Conservation (phyloP, 2,329 filamentous ascomycete species). For the Aspergillus japonicus region DNA sequence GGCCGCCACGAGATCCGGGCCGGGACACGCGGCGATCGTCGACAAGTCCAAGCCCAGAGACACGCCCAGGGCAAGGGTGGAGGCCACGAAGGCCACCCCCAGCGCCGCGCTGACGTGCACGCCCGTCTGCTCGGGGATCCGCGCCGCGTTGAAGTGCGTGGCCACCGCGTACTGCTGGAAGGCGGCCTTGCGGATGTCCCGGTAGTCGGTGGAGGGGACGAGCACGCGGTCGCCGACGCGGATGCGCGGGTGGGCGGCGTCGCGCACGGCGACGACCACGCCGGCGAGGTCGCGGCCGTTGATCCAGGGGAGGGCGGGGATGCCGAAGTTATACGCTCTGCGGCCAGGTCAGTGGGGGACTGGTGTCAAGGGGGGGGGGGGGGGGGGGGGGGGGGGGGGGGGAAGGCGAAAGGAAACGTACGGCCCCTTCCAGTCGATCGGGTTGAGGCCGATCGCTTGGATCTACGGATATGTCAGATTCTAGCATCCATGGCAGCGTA, state of each 20-base stretch:
- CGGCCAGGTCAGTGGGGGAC: background rate
- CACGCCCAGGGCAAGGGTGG: slow-evolving; percentile 64
- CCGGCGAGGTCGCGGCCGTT: slow-evolving; percentile 70
- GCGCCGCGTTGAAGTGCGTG: slow-evolving; percentile 63
- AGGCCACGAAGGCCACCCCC: slow-evolving; percentile 71
- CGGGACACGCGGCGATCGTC: slow-evolving; percentile 36
- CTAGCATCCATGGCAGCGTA: too few species aligned
- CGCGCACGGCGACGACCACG: slow-evolving; percentile 53
- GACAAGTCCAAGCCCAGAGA: slow-evolving; percentile 68
- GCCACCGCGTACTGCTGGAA: slow-evolving; percentile 70
- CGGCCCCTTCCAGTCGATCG: slow-evolving; percentile 75
- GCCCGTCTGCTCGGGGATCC: slow-evolving; percentile 56
- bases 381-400: background rate
- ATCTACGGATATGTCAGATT: slow-evolving; percentile 31
- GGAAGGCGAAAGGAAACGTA: slow-evolving; percentile 40
- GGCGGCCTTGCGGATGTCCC: slow-evolving; percentile 68
- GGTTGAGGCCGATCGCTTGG: slow-evolving; percentile 68
- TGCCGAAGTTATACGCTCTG: slow-evolving; percentile 69
- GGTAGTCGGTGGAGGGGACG: slow-evolving; percentile 72
- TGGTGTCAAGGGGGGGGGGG: background rate
- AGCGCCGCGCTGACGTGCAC: slow-evolving; percentile 60
- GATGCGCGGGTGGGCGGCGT: slow-evolving; percentile 48
- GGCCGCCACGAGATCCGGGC: slow-evolving; percentile 59
- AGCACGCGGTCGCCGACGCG: slow-evolving; percentile 58
- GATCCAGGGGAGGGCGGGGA: slow-evolving; percentile 66